Evolutionary conservation across 1,284 basidiomycete species (phyloP), one percentile per base, ranked within the genome.

Genomic region (Microbotryum violaceum): DNA sequence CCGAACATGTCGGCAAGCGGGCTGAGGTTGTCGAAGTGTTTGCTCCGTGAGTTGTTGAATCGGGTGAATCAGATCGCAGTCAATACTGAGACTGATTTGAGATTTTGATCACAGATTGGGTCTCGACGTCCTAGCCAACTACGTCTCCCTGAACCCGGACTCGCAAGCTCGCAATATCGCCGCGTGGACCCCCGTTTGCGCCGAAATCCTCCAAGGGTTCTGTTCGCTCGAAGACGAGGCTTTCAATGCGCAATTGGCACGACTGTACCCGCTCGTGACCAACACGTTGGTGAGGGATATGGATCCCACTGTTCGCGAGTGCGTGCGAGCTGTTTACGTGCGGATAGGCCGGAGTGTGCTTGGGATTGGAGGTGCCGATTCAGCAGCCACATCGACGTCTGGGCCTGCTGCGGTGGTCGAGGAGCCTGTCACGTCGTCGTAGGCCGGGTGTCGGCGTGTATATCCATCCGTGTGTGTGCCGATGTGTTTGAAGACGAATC

Each of bases 131-230:
- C 79, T 97, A 57, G 83, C 86, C 67, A 91, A 94, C 75, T 99
- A 91, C 77, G 89, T 87, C 72, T 89, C 88, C 67, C 80, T 98
- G 57, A 89, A 90, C 62, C 77, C 86, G 3, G 94, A 97, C 68
- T 91, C 86, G 3, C 94, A 98, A 77, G 85, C 85, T 54, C 90
- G 97, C 75, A 98, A 97, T 74, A 94, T 99, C 64, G 78, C 85
- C 12, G 94, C 97, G 0, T 99, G 96, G 96, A 96, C 90, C 31
- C 96, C 96, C 14, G 96, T 99, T 29, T 88, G 97, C 18, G 86
- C 86, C 4, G 93, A 97, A 74, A 91, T 97, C 54, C 76, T 99
- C 31, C 85, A 88, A 62, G 96, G 96, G 12, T 91, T 93, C 71
- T 86, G 85, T 72, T 83, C 82, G 29, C 90, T 97, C 68, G 90